Base-by-base conservation (phyloP, 179 eudicot genomes). In the Heliamphora pulchella region DNA sequence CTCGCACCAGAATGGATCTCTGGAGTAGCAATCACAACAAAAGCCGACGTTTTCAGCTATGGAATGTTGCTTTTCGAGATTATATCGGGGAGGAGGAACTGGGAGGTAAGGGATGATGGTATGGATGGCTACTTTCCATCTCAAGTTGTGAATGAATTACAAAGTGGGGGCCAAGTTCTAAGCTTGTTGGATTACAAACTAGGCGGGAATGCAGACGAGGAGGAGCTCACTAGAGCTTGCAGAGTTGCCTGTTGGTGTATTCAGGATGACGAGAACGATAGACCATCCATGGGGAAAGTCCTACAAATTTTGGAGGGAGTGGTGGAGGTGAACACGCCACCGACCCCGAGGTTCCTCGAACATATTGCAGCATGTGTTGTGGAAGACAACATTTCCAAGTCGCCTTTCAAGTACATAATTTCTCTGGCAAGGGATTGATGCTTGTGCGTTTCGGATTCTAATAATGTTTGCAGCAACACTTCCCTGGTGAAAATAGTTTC, bases 1-100 rank as follows among this genome's bases (percentile, higher is more conserved):
- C 91, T 91, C 31, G 96, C 93, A 58, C 93, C 93, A 14, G 91
- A 91, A 64, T 91, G 93, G 93, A 81, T 90, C 22, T 90, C 93
- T 2, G 92, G 91, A 66, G 82, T 85, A n/a, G 87, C 93, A 1
- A 79, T 91, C 7, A 88, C 93, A 17, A 81, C 88, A 22, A 91
- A 91, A 87, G 96, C 91, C 2, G 96, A 91, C 74, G 93, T 90
- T 17, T 91, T 83, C 53, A 88, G 92, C 73, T 90, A 82, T 8
- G 92, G 92, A 0, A 90, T 91, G 96, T 84, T 90, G 90, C 71
- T 91, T 8, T 87, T 91, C 46, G 93, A 91, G 71, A 76, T 91
- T 1, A 31, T 91, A 46, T 88, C 90, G 1, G 96, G 90, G 6
- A 82, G 80, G 53, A 85, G 96, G 70, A 90, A 91, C 80, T 71